These are phyloP conservation scores for Russula lepida DNA, from an alignment of 768 basidiomycete species.

Conservation along the genomic window DNA sequence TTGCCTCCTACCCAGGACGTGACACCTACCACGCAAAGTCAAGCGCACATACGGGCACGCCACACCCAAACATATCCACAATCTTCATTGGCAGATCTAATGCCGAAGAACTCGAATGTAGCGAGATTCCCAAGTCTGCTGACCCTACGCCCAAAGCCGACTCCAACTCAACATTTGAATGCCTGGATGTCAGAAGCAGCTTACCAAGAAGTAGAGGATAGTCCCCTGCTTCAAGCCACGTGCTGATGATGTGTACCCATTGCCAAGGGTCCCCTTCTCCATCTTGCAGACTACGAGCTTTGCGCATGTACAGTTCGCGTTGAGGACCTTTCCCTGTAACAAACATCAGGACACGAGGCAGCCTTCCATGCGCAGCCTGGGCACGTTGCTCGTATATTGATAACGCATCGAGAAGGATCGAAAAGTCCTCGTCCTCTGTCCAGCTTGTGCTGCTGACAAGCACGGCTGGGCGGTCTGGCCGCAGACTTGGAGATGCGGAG, in stretches of 20 bases:
- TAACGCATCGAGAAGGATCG: conserved; percentile 71
- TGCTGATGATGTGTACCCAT: conserved; percentile 67
- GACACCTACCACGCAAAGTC: conserved; percentile 70
- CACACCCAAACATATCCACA: conserved; percentile 98
- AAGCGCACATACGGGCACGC: conserved; percentile 86
- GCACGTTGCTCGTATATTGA: conserved; percentile 58
- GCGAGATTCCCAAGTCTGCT: conserved; percentile 83
- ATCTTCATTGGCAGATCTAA: conserved; percentile 98
- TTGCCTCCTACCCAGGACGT: not conserved
- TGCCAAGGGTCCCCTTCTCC: conserved; percentile 43
- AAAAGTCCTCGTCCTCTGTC: conserved; percentile 96
- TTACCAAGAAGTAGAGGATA: conserved; percentile 82
- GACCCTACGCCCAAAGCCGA: conserved; percentile 44
- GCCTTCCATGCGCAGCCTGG: conserved; percentile 21
- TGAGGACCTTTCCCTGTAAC: conserved; percentile 90
- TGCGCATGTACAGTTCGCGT: conserved; percentile 60
- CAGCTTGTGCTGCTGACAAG: conserved; percentile 91
- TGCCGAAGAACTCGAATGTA: conserved; percentile 86
- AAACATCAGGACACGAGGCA: conserved; percentile 76
- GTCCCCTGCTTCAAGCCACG: conserved; percentile 86
- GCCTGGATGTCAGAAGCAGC: not conserved
- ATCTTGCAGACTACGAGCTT: conserved; percentile 50
- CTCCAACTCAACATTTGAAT: not conserved
- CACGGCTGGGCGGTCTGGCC: conserved; percentile 73
- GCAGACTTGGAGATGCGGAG: conserved; percentile 47